Evolutionary conservation across 257 asterid genomes (phyloP), one percentile per base, ranked within the genome.

Genomic region (Catharanthus roseus): DNA sequence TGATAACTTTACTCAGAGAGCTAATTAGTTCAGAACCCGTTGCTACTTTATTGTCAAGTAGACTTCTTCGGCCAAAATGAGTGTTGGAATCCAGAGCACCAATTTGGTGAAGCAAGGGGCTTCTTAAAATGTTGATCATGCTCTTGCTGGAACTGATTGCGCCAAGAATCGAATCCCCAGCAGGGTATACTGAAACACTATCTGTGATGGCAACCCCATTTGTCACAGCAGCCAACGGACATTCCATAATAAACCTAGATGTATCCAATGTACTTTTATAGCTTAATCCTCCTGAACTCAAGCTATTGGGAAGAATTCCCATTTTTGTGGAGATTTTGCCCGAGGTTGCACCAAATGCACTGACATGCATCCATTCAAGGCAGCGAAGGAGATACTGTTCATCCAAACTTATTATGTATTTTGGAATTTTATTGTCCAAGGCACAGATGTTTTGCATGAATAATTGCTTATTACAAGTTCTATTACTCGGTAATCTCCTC

Each of bases 41-140:
- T 21, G 75, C 69, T 29, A 69, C 76, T 61, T 77, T 73, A 33
- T 31, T 28, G 41, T 79, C 84, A 45, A 29, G 58, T 58, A 73
- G 60, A 73, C 77, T 56, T 51, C 72, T 72, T 51, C 57, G 75
- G 9, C 79, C 82, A 51, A 50, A 69, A 42, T 71, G 61, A 39
- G 29, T 71, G 23, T 69, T 67, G 42, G 74, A 51, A 65, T 80
- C 85, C 65, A 75, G 64, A 34, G 74, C 71, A 41, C 89, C 86
- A 11, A 77, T 84, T 67, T 73, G 81, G 70, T 85, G 70, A 72
- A 89, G 85, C 41, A 89, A 80, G 7, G 93, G 90, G 80, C 93
- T 91, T 34, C 84, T 87, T 81, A 91, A 77, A 74, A 91, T 85
- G 85, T 89, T 88, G 72, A 84, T 80, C 95, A 91, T 82, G 75